phyloP scores from a whole-genome alignment of 2,329 filamentous ascomycete species.

The Scedosporium apiospermum region DNA sequence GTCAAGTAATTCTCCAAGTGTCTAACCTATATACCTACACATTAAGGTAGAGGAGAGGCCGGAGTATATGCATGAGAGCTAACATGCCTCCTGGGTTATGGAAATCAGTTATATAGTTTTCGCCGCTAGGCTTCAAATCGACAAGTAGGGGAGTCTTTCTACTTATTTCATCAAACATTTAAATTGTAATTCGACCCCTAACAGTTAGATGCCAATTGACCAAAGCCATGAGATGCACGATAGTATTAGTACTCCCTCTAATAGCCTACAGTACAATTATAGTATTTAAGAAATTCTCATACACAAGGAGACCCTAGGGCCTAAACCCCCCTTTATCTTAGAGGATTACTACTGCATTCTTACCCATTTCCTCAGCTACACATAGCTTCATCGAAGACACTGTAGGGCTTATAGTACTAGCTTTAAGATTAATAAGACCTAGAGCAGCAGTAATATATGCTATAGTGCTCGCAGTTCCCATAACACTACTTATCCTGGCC shows the following conservation, averaged over 20 bases:
- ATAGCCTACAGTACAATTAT: slow-evolving; percentile 80
- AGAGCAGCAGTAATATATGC: slow-evolving; percentile 74
- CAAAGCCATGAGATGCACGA: slow-evolving; percentile 82
- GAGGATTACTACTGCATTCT: slow-evolving; percentile 57
- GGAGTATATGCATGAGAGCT: slow-evolving; percentile 68
- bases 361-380: slow-evolving; percentile 65
- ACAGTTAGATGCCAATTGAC: slow-evolving; percentile 62
- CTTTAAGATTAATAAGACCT: slow-evolving; percentile 65
- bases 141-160: slow-evolving; percentile 72
- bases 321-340: slow-evolving; percentile 57
- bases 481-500: slow-evolving; percentile 75
- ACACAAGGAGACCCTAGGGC: slow-evolving; percentile 62
- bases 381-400: slow-evolving; percentile 70
- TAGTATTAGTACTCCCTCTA: slow-evolving; percentile 76
- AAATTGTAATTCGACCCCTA: slow-evolving; percentile 53
- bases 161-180: slow-evolving; percentile 71
- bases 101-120: slow-evolving; percentile 83
- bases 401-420: slow-evolving; percentile 69
- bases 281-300: slow-evolving; percentile 72
- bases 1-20: slow-evolving; percentile 69
- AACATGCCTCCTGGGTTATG: slow-evolving; percentile 83
- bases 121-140: slow-evolving; percentile 76
- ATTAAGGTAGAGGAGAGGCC: slow-evolving; percentile 64
- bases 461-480: slow-evolving; percentile 91
- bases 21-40: slow-evolving; percentile 80